These are phyloP conservation scores for Schwanniomyces polymorphus DNA, from an alignment of 805 yeast species.

Conservation along the genomic window DNA sequence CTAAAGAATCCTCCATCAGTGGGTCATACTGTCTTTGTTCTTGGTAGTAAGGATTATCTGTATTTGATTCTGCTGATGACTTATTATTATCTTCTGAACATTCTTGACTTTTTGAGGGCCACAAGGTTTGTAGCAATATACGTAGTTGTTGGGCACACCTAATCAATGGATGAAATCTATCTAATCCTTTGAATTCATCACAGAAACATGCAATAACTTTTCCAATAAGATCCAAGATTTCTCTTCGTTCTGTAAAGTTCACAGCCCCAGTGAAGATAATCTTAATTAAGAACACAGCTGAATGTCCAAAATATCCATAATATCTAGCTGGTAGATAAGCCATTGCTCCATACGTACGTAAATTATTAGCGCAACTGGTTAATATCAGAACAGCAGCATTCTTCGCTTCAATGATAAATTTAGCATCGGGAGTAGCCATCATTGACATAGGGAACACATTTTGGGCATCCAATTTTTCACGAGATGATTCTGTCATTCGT, in stretches of 20 bases:
- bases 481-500: slow-evolving; percentile 3
- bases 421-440: slow-evolving; percentile 4
- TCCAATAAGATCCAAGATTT: slow-evolving; percentile 4
- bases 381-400: slow-evolving; percentile 1
- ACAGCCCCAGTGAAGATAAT: slow-evolving; percentile 3
- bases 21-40: neutral
- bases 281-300: slow-evolving; percentile 3
- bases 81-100: neutral
- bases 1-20: slow-evolving; percentile 1
- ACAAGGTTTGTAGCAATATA: slow-evolving; percentile 4
- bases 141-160: slow-evolving; percentile 4
- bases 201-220: slow-evolving; percentile 4
- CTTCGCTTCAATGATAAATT: slow-evolving; percentile 3
- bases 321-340: slow-evolving; percentile 4
- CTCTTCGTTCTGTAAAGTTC: slow-evolving; percentile 2
- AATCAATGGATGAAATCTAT: slow-evolving; percentile 2
- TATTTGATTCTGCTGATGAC: neutral
- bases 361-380: slow-evolving; percentile 4
- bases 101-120: slow-evolving; percentile 2
- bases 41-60: slow-evolving; percentile 1
- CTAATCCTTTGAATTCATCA: slow-evolving; percentile 5
- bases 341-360: slow-evolving; percentile 3
- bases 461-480: slow-evolving; percentile 3
- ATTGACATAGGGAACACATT: slow-evolving; percentile 2
- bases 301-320: slow-evolving; percentile 2